A percentile compares a stretch with the other conserved stretches of the same genome.
These are phyloP conservation scores for Metschnikowia reukaufii DNA, from an alignment of 805 yeast genomes.

Conservation along the genomic window DNA sequence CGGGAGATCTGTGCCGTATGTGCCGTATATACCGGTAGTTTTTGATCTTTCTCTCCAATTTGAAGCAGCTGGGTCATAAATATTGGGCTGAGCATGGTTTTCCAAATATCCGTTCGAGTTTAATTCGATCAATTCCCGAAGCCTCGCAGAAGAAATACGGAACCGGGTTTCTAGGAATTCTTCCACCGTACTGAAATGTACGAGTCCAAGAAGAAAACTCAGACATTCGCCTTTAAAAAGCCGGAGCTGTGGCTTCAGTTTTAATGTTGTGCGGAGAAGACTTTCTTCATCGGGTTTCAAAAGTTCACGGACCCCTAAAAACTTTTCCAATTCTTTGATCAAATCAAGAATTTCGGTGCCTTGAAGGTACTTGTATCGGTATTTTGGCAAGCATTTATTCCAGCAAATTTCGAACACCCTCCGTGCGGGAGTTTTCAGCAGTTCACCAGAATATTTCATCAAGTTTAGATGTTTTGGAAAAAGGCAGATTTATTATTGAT, in stretches of 20 bases:
- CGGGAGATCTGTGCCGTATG: background rate
- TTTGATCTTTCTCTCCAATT: background rate
- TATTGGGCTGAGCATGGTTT: too few relatives aligned
- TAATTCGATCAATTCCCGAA: slow-evolving; percentile 7
- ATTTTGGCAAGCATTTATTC: slow-evolving; percentile 7
- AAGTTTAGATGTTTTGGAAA: too few relatives aligned
- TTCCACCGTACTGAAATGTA: slow-evolving; percentile 10
- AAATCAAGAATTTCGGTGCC: slow-evolving; percentile 11
- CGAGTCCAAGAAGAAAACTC: slow-evolving; percentile 18
- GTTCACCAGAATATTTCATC: background rate
- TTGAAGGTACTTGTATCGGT: slow-evolving; percentile 7
- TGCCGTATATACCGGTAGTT: background rate
- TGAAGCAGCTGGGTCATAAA: too few relatives aligned
- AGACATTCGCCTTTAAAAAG: slow-evolving; percentile 14
- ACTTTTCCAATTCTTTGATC: slow-evolving; percentile 14
- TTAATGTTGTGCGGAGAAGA: slow-evolving; percentile 12
- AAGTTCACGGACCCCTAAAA: slow-evolving; percentile 11
- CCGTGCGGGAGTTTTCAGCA: slow-evolving; percentile 3
- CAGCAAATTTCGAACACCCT: slow-evolving; percentile 16
- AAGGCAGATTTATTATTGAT: background rate
- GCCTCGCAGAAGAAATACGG: background rate
- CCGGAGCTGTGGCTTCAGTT: slow-evolving; percentile 14
- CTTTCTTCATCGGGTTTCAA: slow-evolving; percentile 12
- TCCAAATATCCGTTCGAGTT: too few relatives aligned
- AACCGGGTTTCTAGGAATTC: slow-evolving; percentile 11